Conservation (phyloP, 306 rosid species). For the Crotalaria pallida region DNA sequence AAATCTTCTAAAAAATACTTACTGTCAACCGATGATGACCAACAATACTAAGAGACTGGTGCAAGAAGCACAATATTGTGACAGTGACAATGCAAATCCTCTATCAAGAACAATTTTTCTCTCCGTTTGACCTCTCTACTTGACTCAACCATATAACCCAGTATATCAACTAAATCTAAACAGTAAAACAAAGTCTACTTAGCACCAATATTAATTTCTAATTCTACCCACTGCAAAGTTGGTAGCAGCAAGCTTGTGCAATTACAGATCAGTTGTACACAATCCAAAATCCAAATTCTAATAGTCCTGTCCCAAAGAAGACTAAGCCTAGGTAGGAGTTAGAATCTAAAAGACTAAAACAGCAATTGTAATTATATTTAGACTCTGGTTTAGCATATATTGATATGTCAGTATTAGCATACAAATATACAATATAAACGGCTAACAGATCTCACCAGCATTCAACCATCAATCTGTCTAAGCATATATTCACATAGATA, state of each 20-base stretch:
- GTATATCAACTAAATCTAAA: neutral
- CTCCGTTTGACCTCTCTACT: neutral
- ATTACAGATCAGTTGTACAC: neutral
- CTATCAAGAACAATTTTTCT: neutral
- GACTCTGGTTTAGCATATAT: neutral
- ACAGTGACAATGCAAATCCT: neutral
- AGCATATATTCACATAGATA: neutral
- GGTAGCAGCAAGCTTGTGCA: neutral
- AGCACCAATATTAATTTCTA: neutral
- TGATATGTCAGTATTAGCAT: neutral
- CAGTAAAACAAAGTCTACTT: neutral
- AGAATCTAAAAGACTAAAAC: too few relatives aligned
- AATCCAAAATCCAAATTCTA: neutral
- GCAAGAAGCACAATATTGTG: neutral
- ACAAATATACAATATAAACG: neutral
- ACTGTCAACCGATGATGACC: neutral
- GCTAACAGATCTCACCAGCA: slow-evolving; percentile 8
- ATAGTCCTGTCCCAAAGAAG: neutral
- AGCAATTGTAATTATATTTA: neutral
- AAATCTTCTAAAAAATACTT: neutral
- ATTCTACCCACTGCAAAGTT: neutral
- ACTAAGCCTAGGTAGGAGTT: neutral
- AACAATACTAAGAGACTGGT: neutral
- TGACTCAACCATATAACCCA: neutral
- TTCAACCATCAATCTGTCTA: slow-evolving; percentile 8